Percentiles rank a stretch among this genome's conserved stretches.
Evolutionary conservation across 176 grass and related monocot genomes (phyloP).

Genomic region (Triticum urartu): DNA sequence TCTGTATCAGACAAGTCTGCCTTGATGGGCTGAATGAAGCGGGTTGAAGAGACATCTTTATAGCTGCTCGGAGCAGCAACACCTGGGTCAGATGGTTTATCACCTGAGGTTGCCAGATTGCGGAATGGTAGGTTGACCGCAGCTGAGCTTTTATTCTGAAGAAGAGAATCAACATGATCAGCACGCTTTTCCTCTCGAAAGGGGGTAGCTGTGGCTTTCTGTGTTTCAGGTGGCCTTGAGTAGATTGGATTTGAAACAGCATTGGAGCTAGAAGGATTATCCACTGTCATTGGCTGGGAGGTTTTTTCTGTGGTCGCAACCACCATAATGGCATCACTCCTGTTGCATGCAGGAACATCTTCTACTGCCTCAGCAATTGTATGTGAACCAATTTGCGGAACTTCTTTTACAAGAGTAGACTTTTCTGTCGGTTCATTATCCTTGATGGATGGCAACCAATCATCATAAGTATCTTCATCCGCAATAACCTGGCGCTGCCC

Average conservation of each 20-base stretch:
- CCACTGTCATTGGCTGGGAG: background rate
- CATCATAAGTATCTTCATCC: slow-evolving; percentile 48
- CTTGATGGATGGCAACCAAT: slow-evolving; percentile 46
- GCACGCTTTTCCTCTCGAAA: background rate
- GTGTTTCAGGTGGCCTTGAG: background rate
- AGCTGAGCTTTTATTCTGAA: slow-evolving; percentile 6
- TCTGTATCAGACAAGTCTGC: slow-evolving; percentile 56
- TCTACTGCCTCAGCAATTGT: slow-evolving; percentile 2
- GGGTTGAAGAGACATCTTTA: slow-evolving; percentile 6
- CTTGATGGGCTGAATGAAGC: slow-evolving; percentile 11
- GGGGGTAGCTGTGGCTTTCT: background rate
- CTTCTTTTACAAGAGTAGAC: slow-evolving; percentile 24
- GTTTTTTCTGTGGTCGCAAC: slow-evolving; percentile 25
- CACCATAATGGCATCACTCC: slow-evolving; percentile 35
- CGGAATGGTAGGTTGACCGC: background rate
- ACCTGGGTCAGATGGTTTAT: background rate
- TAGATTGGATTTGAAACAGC: background rate
- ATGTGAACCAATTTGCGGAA: slow-evolving; percentile 15
- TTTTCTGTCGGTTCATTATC: slow-evolving; percentile 46
- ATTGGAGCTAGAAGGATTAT: slow-evolving; percentile 12
- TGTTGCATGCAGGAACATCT: slow-evolving; percentile 12
- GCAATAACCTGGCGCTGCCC: slow-evolving; percentile 23
- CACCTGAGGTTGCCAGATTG: slow-evolving; percentile 28
- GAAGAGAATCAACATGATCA: slow-evolving; percentile 13
- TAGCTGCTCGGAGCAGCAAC: background rate